Conservation (phyloP, 495 filamentous ascomycete species). For the Aspergillus haitiensis region DNA sequence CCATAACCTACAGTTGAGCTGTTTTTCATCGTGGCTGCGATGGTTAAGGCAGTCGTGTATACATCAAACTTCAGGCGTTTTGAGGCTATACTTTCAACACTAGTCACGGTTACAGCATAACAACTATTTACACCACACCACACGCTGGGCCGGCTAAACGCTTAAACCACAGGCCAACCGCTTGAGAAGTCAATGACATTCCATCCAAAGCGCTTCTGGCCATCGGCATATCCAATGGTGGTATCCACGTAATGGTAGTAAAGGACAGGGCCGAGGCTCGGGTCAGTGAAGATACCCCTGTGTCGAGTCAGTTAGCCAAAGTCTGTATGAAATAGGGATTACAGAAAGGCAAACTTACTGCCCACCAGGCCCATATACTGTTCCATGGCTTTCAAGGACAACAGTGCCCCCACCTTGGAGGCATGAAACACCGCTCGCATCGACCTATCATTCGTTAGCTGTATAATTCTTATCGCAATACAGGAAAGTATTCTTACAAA, state of each 20-base stretch:
- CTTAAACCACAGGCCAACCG: conserved; percentile 63
- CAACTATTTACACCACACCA: no score
- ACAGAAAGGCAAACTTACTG: conserved; percentile 43
- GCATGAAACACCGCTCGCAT: conserved; percentile 58
- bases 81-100: no score
- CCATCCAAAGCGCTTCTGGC: conserved; percentile 66
- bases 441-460: conserved; percentile 37
- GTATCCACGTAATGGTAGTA: conserved; percentile 76
- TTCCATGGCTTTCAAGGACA: conserved; percentile 61
- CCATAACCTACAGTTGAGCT: no score
- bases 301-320: conserved; percentile 14
- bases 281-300: conserved; percentile 52
- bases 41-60: no score
- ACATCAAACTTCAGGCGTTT: no score
- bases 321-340: not conserved
- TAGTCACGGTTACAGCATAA: no score
- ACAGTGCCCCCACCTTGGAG: conserved; percentile 62
- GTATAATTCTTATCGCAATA: not conserved
- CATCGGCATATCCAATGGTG: conserved; percentile 61
- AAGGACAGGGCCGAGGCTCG: conserved; percentile 52
- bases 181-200: conserved; percentile 63
- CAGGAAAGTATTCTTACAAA: conserved; percentile 46
- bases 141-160: no score
- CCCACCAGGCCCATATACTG: conserved; percentile 72
- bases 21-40: no score